Evolutionary conservation across 164 flowering plant genomes (phyloP), one percentile per base, ranked within the genome.

Genomic region (Cinnamomum micranthum): DNA sequence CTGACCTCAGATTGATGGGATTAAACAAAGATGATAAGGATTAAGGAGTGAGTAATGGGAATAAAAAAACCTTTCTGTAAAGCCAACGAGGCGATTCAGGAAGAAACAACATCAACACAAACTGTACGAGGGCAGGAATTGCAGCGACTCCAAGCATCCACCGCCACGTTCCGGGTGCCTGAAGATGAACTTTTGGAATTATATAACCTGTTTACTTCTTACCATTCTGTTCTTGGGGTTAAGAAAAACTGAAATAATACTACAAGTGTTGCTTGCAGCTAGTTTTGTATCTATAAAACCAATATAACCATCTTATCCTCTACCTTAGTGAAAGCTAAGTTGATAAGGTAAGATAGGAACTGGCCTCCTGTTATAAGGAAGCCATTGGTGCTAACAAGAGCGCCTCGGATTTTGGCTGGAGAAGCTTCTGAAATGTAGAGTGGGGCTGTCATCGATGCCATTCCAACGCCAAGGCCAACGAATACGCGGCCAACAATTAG

Each of bases 81-180:
- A 90, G 87, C 92, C 93, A 91, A 25, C 90, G 84, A 0, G 93
- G 91, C 0, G 96, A 90, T 51, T 91, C 96, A 1, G 92, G 93
- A 50, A 91, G 89, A 65, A 81, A 22, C 33, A 87, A 47, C 93
- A 91, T 87, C 66, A 91, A 66, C 2, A 78, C 4, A 70, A 91
- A 86, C 78, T 91, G 91, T 10, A 88, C 23, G n/a, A 90, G 17
- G 65, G 96, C 96, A 2, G 93, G 96, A 50, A 88, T 6, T 66
- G 87, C 91, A 10, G 93, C 91, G 55, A 91, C 81, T 23, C 96
- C 96, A 76, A 91, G 93, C 96, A 91, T 89, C 96, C 93, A 91
- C 5, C 93, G 74, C 96, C 96, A 91, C 50, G 96, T 87, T n/a
- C 91, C 90, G 0, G 84, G 87, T 60, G 81, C 87, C 92, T 90